Evolutionary conservation across 2,329 filamentous ascomycete genomes (phyloP).

Genomic region (Aspergillus brasiliensis): DNA sequence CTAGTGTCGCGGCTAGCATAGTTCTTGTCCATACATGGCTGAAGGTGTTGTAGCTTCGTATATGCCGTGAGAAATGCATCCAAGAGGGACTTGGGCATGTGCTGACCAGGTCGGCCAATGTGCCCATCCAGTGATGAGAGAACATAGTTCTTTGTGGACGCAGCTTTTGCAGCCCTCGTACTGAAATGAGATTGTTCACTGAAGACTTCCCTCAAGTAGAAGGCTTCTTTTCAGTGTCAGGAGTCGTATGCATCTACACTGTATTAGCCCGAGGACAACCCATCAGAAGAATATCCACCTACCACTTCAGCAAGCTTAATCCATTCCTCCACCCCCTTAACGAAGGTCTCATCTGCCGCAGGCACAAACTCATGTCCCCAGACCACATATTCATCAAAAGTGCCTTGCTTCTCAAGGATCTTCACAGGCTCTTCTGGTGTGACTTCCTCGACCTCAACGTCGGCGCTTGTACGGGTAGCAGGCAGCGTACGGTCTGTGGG

Average conservation of each 20-base stretch:
- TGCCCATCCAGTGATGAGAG: not conserved
- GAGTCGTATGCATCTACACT: conserved; percentile 31
- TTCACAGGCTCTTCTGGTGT: conserved; percentile 54
- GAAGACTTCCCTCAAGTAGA: conserved; percentile 15
- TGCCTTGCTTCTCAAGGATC: conserved; percentile 63
- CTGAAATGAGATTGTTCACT: not conserved
- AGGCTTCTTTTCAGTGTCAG: conserved; percentile 13
- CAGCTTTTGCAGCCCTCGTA: not conserved
- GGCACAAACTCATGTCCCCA: conserved; percentile 78
- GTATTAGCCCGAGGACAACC: conserved; percentile 10
- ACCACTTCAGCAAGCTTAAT: conserved; percentile 71
- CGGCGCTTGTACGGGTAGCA: conserved; percentile 37
- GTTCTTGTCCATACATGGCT: not conserved
- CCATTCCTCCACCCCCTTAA: conserved; percentile 80
- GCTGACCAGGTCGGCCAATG: too few species aligned
- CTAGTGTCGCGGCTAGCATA: not conserved
- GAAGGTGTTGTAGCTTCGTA: not conserved
- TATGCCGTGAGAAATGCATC: not conserved
- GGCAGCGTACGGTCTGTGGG: conserved; percentile 44
- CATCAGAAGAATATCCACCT: conserved; percentile 30
- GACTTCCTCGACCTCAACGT: conserved; percentile 46
- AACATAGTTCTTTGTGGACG: too few species aligned
- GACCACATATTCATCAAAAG: conserved; percentile 75
- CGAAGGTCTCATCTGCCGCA: conserved; percentile 68
- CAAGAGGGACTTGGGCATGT: not conserved